phyloP scores from a whole-genome alignment of 78 protist species.

The Cavenderia fasciculata region DNA sequence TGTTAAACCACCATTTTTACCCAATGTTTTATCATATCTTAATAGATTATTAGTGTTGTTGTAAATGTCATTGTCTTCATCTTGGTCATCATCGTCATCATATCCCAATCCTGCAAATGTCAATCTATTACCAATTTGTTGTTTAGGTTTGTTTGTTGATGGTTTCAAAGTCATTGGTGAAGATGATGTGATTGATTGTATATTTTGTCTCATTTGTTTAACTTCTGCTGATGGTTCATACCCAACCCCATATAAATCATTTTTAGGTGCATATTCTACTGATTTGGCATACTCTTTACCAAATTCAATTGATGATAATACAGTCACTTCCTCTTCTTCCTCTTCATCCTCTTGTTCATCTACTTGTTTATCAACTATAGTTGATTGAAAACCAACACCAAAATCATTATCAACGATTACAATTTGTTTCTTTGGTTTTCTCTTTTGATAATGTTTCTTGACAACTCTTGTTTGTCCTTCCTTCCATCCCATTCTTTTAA shows the following conservation, averaged over 20 bases:
- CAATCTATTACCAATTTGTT: not conserved
- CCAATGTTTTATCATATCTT: no score
- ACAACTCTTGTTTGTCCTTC: slow-evolving; percentile 25
- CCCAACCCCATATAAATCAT: slow-evolving; percentile 54
- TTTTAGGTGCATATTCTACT: not conserved
- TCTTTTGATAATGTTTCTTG: slow-evolving; percentile 8
- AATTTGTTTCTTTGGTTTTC: not conserved
- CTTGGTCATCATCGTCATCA: slow-evolving; percentile 14
- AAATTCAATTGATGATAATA: not conserved
- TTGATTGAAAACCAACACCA: no score
- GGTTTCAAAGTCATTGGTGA: not conserved
- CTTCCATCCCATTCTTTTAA: slow-evolving; percentile 56
- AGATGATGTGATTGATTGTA: no score
- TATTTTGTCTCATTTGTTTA: slow-evolving; percentile 15
- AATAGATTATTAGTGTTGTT: no score
- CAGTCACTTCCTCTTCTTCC: not conserved
- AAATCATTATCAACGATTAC: not conserved
- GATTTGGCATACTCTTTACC: not conserved
- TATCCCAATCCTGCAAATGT: not conserved
- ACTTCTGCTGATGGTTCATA: slow-evolving; percentile 18
- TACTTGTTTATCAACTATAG: no score
- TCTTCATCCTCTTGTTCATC: not conserved
- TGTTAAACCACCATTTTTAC: no score
- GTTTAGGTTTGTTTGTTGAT: not conserved
- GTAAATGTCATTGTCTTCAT: no score